phyloP scores from a whole-genome alignment of 441 rosid genomes.

The Capsella rubella region DNA sequence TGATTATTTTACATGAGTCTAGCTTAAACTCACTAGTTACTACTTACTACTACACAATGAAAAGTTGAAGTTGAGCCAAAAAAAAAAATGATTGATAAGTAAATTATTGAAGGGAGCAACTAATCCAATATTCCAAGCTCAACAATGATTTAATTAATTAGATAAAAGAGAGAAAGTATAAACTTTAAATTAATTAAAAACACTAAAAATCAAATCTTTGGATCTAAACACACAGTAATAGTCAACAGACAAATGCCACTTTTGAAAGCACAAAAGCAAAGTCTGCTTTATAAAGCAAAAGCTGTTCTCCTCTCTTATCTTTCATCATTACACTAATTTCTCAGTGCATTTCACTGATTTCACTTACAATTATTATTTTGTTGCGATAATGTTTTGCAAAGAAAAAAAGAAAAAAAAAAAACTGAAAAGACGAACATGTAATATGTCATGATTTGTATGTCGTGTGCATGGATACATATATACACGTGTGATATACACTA shows the following conservation, averaged over 20 bases:
- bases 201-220: conserved; percentile 41
- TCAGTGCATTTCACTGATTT: conserved; percentile 27
- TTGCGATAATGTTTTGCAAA: neutral
- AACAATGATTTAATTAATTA: conserved; percentile 12
- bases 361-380: conserved; percentile 3
- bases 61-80: neutral
- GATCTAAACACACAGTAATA: conserved; percentile 53
- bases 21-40: neutral
- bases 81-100: neutral
- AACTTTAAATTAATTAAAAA: conserved; percentile 18
- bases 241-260: conserved; percentile 53
- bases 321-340: conserved; percentile 41
- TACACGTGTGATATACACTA: conserved; percentile 51
- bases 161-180: neutral
- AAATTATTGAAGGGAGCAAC: too few species aligned
- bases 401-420: neutral
- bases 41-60: neutral
- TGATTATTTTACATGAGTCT: conserved; percentile 6
- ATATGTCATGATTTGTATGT: conserved; percentile 42
- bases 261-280: conserved; percentile 53
- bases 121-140: neutral
- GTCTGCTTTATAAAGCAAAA: conserved; percentile 62
- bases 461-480: conserved; percentile 45
- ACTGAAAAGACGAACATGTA: conserved; percentile 12
- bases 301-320: conserved; percentile 44